Evolutionary conservation across 345 rosid genomes (phyloP), one percentile per base, ranked within the genome.

Genomic region (Bruguiera gymnorhiza): DNA sequence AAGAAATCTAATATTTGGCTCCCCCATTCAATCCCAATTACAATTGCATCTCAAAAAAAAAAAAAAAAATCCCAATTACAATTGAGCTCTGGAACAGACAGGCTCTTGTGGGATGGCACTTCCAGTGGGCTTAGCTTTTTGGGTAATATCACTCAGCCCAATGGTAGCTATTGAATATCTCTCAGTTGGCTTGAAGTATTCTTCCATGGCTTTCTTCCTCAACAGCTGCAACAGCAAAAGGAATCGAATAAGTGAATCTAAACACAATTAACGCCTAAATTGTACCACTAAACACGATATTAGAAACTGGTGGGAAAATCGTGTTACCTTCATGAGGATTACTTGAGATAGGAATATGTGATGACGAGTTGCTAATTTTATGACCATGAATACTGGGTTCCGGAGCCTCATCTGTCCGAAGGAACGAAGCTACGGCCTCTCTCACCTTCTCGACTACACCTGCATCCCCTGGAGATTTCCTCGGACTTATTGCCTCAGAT

Each of bases 141-240:
- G 16, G 48, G 16, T 11, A 43, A 43, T 43, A 3, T 13, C 16
- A 43, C 16, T 10, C 16, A 13, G 16, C 5, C 50, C 19, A 43
- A 5, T 43, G 9, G 18, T 43, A 13, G 50, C 50, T 15, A 43
- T 3, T 13, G 18, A 43, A 15, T 43, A 3, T 13, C 65, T 67
- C 78, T 86, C 80, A 88, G 77, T 89, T 89, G 65, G 84, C 52
- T 73, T 89, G 93, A 37, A 87, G 92, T 65, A 83, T 69, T 84
- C 86, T 83, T 73, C 86, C 93, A 66, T 71, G 78, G 55, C 56
- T 84, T 68, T 83, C 84, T 80, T 83, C 93, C 71, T 84, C 90
- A 51, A 56, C 74, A 68, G 75, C 91, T 87, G 78, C 81, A 69
- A 69, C 62, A 27, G 27, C 62, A 32, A 20, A 60, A 11, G 23